Evolutionary conservation across 2,329 filamentous ascomycete species (phyloP).

Genomic region (Fusarium zealandicum): DNA sequence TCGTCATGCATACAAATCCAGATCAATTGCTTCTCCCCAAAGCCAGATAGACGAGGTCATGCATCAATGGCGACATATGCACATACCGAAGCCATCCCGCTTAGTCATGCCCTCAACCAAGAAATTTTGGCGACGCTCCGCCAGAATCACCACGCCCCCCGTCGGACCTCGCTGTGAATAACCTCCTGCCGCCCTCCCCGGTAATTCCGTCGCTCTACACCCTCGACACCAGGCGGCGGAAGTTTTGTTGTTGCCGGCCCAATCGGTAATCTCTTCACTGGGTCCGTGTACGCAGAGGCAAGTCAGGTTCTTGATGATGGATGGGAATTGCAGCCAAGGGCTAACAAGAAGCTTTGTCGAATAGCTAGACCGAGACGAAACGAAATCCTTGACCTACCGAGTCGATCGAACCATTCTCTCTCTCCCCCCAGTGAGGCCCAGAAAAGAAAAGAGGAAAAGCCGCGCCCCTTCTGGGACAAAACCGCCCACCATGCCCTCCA

Average conservation of each 20-base stretch:
- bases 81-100: neutral
- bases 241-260: neutral
- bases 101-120: conserved; percentile 34
- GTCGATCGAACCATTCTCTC: neutral
- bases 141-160: conserved; percentile 5
- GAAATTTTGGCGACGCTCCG: conserved; percentile 35
- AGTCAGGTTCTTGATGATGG: neutral
- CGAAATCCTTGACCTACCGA: conserved; percentile 1
- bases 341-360: conserved; percentile 9
- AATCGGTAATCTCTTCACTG: neutral
- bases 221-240: conserved; percentile 6
- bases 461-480: neutral
- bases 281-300: conserved; percentile 10
- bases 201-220: conserved; percentile 21
- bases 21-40: neutral
- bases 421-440: no score
- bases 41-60: neutral
- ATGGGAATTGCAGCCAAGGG: neutral
- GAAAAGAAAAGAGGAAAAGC: no score
- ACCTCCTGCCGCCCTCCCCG: conserved; percentile 1
- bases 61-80: conserved; percentile 19
- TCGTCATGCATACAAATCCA: neutral
- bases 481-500: conserved; percentile 50
- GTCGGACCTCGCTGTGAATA: conserved; percentile 16
- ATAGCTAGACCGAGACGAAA: conserved; percentile 4